Percentiles rank a stretch among this genome's conserved stretches.
These are phyloP conservation scores for Suhomyces bolitotheri DNA, from an alignment of 1,139 yeast species.

Conservation along the genomic window DNA sequence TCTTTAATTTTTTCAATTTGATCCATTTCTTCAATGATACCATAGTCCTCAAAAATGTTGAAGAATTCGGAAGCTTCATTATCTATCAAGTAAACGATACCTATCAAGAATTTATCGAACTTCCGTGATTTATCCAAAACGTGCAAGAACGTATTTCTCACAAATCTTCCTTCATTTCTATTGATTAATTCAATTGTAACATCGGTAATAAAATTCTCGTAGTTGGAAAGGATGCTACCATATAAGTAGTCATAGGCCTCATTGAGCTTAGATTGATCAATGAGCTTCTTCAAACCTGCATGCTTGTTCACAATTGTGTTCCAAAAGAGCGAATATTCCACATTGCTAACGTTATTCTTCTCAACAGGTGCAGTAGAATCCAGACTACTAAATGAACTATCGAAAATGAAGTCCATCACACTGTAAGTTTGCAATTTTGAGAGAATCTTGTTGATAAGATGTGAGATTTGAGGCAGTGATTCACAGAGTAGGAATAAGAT, in stretches of 20 bases:
- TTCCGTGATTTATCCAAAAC: slow-evolving; percentile 19
- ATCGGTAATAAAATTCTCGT: slow-evolving; percentile 27
- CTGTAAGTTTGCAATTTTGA: slow-evolving; percentile 27
- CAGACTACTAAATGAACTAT: slow-evolving; percentile 24
- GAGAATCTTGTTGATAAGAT: slow-evolving; percentile 29
- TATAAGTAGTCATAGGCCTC: slow-evolving; percentile 31
- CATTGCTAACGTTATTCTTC: slow-evolving; percentile 14
- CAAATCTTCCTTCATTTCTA: slow-evolving; percentile 26
- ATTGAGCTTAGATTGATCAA: slow-evolving; percentile 23
- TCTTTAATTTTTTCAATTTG: slow-evolving; percentile 19
- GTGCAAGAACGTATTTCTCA: slow-evolving; percentile 24
- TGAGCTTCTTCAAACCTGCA: slow-evolving; percentile 22
- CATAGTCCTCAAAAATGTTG: slow-evolving; percentile 25
- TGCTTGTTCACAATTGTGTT: slow-evolving; percentile 23
- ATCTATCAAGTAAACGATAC: slow-evolving; percentile 36
- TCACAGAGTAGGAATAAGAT: slow-evolving; percentile 41
- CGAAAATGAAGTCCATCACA: slow-evolving; percentile 28
- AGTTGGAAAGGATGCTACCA: slow-evolving; percentile 18
- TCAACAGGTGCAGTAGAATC: slow-evolving; percentile 13
- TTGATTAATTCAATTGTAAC: slow-evolving; percentile 36
- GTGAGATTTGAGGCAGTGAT: slow-evolving; percentile 26
- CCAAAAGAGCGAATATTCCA: slow-evolving; percentile 33
- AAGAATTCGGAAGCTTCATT: slow-evolving; percentile 27
- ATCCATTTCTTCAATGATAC: slow-evolving; percentile 11
- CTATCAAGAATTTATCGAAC: slow-evolving; percentile 34